phyloP scores from a whole-genome alignment of 805 yeast species.

The Wickerhamiella azyma region DNA sequence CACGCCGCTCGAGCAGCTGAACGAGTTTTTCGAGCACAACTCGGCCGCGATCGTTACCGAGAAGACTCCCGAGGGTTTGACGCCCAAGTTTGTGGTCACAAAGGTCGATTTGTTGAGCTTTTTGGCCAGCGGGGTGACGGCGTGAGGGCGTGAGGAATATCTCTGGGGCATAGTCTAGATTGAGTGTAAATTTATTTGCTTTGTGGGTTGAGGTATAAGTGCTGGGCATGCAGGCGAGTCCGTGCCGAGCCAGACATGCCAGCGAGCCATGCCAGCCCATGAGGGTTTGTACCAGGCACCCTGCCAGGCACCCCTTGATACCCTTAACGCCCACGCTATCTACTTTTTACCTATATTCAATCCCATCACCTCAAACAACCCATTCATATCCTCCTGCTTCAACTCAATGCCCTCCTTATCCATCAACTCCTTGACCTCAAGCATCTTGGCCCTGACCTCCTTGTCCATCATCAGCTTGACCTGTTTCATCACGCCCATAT shows the following conservation, averaged over 20 bases:
- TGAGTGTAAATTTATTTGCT: not conserved
- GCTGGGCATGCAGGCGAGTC: conserved; percentile 1
- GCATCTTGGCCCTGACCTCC: conserved; percentile 19
- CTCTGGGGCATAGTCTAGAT: too few relatives aligned
- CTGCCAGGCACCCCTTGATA: too few relatives aligned
- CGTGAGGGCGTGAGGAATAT: too few relatives aligned
- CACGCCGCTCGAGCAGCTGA: conserved; percentile 54
- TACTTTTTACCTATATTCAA: conserved; percentile 1
- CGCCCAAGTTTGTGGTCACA: conserved; percentile 73
- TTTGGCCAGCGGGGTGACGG: conserved; percentile 20
- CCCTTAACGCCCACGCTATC: too few relatives aligned
- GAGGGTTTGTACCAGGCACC: too few relatives aligned
- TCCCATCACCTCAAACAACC: conserved; percentile 12
- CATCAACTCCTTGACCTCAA: conserved; percentile 15
- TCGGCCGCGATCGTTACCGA: conserved; percentile 77
- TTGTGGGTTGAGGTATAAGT: not conserved
- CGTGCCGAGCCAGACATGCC: too few relatives aligned
- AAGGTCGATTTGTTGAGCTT: conserved; percentile 65
- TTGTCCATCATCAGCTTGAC: conserved; percentile 21
- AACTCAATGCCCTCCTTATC: conserved; percentile 16
- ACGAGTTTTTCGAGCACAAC: conserved; percentile 69
- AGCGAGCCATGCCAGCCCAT: too few relatives aligned
- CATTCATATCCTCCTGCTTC: conserved; percentile 13
- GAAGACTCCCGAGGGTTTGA: conserved; percentile 30
- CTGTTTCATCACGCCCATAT: conserved; percentile 16